Base-by-base conservation (phyloP, 164 flowering plant genomes). In the Amborella trichopoda region DNA sequence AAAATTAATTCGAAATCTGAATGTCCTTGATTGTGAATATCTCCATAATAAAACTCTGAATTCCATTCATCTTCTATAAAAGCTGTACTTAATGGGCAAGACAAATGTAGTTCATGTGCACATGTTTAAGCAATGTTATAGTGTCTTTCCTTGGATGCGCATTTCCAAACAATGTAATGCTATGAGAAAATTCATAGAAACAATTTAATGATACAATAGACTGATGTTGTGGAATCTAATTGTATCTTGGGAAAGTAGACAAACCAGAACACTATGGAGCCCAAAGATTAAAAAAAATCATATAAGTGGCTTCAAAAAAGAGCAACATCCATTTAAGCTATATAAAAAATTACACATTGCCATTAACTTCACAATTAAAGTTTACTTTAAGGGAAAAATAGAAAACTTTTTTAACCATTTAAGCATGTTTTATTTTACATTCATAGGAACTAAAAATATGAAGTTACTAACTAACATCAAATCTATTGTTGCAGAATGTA, bases 401-500 rank as follows among this genome's bases (percentile, higher is more conserved):
- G 34, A 6, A 30, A 13, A 30, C 13, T 30, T 30, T 6, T 6
- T 6, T 30, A 6, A 30, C 13, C 13, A 6, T 30, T 30, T 30
- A 6, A 30, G 13, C 34, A 30, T 6, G 13, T 30, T 30, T 13
- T 30, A 6, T 30, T 30, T 30, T 30, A 30, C 34, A 30, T 6
- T 30, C 34, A 30, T 30, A 30, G 34, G 6, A 30, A 30, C 34
- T 13, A 30, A 30, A 30, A 13, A 6, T 30, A 6, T 6, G 13
- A 6, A 6, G 34, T 30, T 30, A 13, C 6, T 30, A 6, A 6
- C 6, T 30, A 13, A 6, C 9, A 30, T 30, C 34, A 6, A 13
- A 30, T 30, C 13, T 30, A 13, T 6, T 30, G 34, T 37, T 48
- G 40, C 51, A 48, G 51, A 20, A 26, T 20, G 26, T 48, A 12